Evolutionary conservation across 1,284 basidiomycete genomes (phyloP).

Genomic region (Termitomyces sp.): DNA sequence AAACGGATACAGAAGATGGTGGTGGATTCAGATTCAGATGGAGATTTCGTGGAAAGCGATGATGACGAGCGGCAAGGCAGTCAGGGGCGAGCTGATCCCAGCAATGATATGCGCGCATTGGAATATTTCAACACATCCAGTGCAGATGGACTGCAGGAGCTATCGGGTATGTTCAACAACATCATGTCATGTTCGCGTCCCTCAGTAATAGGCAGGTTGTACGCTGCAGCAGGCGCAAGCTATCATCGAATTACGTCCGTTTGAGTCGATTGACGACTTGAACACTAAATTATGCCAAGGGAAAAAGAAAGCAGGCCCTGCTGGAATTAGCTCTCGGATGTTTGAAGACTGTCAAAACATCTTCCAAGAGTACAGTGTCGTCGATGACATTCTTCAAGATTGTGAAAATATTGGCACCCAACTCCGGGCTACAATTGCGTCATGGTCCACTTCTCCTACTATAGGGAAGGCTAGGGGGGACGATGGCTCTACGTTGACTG

Average conservation of each 20-base stretch:
- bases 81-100: conserved; percentile 21
- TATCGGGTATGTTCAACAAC: conserved; percentile 64
- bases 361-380: conserved; percentile 86
- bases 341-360: conserved; percentile 90
- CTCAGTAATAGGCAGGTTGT: conserved; percentile 56
- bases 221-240: conserved; percentile 75
- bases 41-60: conserved; percentile 35
- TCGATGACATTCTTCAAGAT: conserved; percentile 84
- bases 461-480: conserved; percentile 37
- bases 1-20: conserved; percentile 55
- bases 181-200: neutral
- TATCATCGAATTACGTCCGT: conserved; percentile 83
- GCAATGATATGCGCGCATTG: conserved; percentile 50
- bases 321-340: conserved; percentile 83
- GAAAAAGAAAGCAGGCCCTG: conserved; percentile 74
- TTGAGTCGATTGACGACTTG: conserved; percentile 73
- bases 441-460: conserved; percentile 56
- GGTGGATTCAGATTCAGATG: conserved; percentile 66
- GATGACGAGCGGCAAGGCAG: conserved; percentile 27
- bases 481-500: conserved; percentile 25
- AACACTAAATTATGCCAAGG: conserved; percentile 75
- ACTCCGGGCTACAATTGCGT: conserved; percentile 64
- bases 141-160: conserved; percentile 75
- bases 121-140: conserved; percentile 85
- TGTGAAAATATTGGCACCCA: conserved; percentile 83